Evolutionary conservation across 257 asterid species (phyloP).

Genomic region (Knoxia roxburghii): DNA sequence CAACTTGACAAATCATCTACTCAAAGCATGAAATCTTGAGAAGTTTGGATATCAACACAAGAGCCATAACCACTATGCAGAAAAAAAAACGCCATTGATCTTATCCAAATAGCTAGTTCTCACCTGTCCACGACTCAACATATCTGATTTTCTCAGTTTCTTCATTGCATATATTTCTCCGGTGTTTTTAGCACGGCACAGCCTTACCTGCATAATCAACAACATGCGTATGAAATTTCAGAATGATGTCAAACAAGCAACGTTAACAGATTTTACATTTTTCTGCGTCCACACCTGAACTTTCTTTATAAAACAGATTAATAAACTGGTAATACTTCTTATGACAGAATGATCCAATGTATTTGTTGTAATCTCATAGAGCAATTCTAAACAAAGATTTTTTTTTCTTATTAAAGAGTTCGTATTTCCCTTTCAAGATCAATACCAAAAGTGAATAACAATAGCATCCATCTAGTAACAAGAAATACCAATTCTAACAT

Average conservation of each 20-base stretch:
- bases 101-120: slow-evolving; percentile 14
- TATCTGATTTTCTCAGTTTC: slow-evolving; percentile 86
- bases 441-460: too few relatives aligned
- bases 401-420: too few relatives aligned
- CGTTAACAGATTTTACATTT: not conserved
- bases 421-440: too few relatives aligned
- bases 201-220: slow-evolving; percentile 63
- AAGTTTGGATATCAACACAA: not conserved
- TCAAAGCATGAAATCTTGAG: not conserved
- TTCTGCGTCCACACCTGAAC: too few relatives aligned
- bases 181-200: slow-evolving; percentile 78
- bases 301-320: not conserved
- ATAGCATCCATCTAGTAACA: not conserved
- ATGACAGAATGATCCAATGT: not conserved
- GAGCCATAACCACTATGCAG: not conserved
- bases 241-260: not conserved
- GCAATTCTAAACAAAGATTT: too few relatives aligned
- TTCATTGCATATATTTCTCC: slow-evolving; percentile 97
- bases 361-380: not conserved
- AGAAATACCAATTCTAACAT: not conserved
- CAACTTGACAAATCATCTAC: not conserved
- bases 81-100: not conserved
- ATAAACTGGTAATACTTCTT: not conserved
- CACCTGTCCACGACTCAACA: slow-evolving; percentile 99
- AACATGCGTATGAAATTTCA: slow-evolving; percentile 3